Conservation (phyloP, 306 rosid species). For the Ochetophila trinervis region DNA sequence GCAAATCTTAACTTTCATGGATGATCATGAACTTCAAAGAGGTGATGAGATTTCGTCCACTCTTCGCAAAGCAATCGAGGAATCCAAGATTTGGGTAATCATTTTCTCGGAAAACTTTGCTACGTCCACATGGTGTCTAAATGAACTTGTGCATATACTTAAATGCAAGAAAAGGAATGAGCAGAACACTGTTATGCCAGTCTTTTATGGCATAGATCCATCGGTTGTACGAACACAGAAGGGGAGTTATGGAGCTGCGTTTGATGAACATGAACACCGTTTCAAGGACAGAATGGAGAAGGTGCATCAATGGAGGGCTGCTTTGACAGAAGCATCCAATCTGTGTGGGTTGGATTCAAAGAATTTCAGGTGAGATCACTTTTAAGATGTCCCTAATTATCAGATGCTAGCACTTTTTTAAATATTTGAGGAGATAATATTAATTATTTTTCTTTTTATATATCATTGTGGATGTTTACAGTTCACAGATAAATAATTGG, state of each 20-base stretch:
- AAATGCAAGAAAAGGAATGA: neutral
- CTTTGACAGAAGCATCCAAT: neutral
- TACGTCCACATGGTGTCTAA: neutral
- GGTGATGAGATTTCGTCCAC: neutral
- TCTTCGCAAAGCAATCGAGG: neutral
- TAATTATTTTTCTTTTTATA: too few species aligned
- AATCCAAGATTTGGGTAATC: neutral
- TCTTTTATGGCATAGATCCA: neutral
- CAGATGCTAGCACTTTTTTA: too few species aligned
- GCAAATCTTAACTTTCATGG: neutral
- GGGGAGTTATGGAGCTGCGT: neutral
- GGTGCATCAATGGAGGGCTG: neutral
- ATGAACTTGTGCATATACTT: neutral
- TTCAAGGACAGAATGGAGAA: neutral
- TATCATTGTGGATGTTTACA: too few species aligned
- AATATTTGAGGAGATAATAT: too few species aligned
- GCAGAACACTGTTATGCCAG: neutral
- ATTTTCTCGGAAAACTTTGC: neutral
- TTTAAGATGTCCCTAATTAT: too few species aligned
- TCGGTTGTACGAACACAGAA: neutral
- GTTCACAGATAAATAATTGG: too few species aligned
- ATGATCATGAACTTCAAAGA: neutral
- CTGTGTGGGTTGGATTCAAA: too few species aligned
- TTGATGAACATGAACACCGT: too few species aligned
- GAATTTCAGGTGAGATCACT: too few species aligned